These are phyloP conservation scores for Aspergillus fumigatus DNA, from an alignment of 2,329 filamentous ascomycete species.

Conservation along the genomic window DNA sequence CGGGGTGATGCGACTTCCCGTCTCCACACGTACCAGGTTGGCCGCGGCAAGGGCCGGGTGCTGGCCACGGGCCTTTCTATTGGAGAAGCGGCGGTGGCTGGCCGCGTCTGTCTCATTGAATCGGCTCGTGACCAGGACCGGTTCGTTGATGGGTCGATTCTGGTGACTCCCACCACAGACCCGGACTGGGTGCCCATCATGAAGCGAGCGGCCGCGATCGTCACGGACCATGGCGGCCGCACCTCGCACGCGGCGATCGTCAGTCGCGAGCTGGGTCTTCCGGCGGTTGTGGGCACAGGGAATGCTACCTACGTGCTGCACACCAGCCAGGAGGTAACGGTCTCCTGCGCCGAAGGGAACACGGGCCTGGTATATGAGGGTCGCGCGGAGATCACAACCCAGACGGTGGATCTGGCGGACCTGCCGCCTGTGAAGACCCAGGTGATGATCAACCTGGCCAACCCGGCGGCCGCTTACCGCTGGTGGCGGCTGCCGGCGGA, in stretches of 20 bases:
- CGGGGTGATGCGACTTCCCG: conserved; percentile 17
- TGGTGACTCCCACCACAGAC: conserved; percentile 35
- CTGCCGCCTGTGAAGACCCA: conserved; percentile 24
- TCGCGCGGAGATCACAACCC: conserved; percentile 28
- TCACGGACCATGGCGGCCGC: conserved; percentile 28
- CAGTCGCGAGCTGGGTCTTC: conserved; percentile 37
- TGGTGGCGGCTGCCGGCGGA: conserved; percentile 39
- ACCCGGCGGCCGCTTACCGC: conserved; percentile 35
- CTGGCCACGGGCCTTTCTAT: conserved; percentile 30
- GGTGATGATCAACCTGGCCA: conserved; percentile 39
- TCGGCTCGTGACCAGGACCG: conserved; percentile 26
- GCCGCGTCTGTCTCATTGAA: conserved; percentile 31
- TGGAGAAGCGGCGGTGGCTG: conserved; percentile 31
- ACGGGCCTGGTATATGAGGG: conserved; percentile 37
- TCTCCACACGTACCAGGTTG: conserved; percentile 33
- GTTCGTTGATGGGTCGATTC: conserved; percentile 32
- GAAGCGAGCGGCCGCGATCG: conserved; percentile 34
- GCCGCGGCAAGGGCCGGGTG: conserved; percentile 21
- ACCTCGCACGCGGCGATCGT: conserved; percentile 42
- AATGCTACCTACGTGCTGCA: conserved; percentile 36
- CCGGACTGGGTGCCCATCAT: conserved; percentile 40
- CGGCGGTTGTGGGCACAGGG: conserved; percentile 35
- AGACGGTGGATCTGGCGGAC: conserved; percentile 25
- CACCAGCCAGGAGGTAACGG: conserved; percentile 35
- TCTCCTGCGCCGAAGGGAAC: conserved; percentile 38